Evolutionary conservation across 1,284 basidiomycete species (phyloP).

Genomic region (Leccinum fuscescens): DNA sequence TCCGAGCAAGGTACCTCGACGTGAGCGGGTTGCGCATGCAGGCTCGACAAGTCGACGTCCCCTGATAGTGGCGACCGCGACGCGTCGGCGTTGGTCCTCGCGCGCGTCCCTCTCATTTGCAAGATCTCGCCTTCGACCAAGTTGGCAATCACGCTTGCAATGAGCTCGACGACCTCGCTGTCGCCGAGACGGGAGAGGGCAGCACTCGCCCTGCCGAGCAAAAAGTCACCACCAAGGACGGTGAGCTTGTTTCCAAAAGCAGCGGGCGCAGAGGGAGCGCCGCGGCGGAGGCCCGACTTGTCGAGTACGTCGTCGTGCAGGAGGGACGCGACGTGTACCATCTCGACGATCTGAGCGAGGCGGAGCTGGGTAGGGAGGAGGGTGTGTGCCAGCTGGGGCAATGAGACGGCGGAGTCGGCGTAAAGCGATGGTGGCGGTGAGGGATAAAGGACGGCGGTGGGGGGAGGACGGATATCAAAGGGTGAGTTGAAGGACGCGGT

Average conservation of each 20-base stretch:
- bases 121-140: slow-evolving; percentile 96
- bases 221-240: slow-evolving; percentile 93
- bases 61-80: background rate
- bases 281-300: slow-evolving; percentile 78
- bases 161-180: slow-evolving; percentile 89
- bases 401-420: slow-evolving; percentile 15
- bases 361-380: slow-evolving; percentile 85
- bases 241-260: slow-evolving; percentile 95
- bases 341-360: slow-evolving; percentile 95
- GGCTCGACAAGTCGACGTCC: slow-evolving; percentile 21
- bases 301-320: slow-evolving; percentile 97
- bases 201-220: slow-evolving; percentile 89
- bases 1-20: slow-evolving; percentile 32
- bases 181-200: slow-evolving; percentile 86
- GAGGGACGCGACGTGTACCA: slow-evolving; percentile 97
- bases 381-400: slow-evolving; percentile 34
- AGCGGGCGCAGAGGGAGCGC: slow-evolving; percentile 80
- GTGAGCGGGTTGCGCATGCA: slow-evolving; percentile 22
- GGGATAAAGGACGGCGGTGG: slow-evolving; percentile 33
- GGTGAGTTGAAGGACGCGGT: slow-evolving; percentile 52
- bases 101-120: slow-evolving; percentile 61
- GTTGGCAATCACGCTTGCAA: slow-evolving; percentile 91
- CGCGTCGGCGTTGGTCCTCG: background rate
- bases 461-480: slow-evolving; percentile 45
- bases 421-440: slow-evolving; percentile 39